Percentiles rank a stretch among this genome's conserved stretches.
Conservation (phyloP, 495 filamentous ascomycete species). For the Penicillium samsonianum region DNA sequence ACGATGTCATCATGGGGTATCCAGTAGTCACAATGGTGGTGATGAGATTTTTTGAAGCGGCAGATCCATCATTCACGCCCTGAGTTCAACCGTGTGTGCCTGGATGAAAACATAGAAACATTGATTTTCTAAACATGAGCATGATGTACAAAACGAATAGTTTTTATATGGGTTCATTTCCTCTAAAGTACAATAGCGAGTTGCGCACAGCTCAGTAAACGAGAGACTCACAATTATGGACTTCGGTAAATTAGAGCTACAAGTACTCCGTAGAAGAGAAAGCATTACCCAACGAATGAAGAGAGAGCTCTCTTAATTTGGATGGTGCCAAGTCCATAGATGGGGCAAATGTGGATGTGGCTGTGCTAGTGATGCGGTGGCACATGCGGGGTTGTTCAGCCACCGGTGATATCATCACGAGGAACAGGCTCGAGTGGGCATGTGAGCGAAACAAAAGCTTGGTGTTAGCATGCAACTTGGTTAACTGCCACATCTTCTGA, state of each 20-base stretch:
- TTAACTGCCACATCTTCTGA: neutral
- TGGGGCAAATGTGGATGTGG: slow-evolving; percentile 8
- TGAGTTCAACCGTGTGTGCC: neutral
- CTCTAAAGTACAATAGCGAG: too few species aligned
- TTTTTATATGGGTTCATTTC: too few species aligned
- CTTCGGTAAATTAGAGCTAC: too few species aligned
- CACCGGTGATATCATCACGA: slow-evolving; percentile 31
- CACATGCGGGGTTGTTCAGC: slow-evolving; percentile 25
- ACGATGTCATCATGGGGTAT: slow-evolving; percentile 55
- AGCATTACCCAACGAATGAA: neutral
- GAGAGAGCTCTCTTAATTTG: neutral
- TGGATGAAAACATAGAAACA: neutral
- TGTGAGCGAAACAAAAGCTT: slow-evolving; percentile 9
- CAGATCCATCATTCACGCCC: slow-evolving; percentile 23
- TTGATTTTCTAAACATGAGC: neutral
- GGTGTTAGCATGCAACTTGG: neutral
- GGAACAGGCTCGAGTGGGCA: neutral
- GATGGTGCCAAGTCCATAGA: neutral
- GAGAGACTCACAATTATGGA: neutral
- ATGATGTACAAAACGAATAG: too few species aligned
- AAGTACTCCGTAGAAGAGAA: neutral
- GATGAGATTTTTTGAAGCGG: slow-evolving; percentile 39
- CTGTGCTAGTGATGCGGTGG: slow-evolving; percentile 8
- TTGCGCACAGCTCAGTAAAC: neutral
- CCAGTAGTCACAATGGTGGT: slow-evolving; percentile 50